Evolutionary conservation across 1,284 basidiomycete genomes (phyloP).

Genomic region (Trametes pubescens): DNA sequence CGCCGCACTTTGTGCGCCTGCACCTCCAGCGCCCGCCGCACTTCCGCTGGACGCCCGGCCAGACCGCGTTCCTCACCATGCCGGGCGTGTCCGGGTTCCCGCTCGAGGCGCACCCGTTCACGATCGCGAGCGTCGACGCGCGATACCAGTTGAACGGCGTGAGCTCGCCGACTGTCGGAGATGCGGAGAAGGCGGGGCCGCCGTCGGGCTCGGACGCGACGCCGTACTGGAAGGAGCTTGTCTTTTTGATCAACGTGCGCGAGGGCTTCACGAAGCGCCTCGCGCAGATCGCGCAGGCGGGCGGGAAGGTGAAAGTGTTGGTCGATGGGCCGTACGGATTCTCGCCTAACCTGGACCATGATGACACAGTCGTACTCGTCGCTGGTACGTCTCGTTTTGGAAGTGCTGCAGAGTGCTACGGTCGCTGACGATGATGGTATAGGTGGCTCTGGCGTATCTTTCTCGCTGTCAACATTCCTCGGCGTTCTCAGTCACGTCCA

Average conservation of each 20-base stretch:
- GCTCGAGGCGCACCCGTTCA: slow-evolving; percentile 64
- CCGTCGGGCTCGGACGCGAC: slow-evolving; percentile 15
- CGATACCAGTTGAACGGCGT: slow-evolving; percentile 24
- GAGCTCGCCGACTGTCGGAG: neutral
- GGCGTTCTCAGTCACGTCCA: slow-evolving; percentile 48
- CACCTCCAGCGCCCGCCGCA: slow-evolving; percentile 52
- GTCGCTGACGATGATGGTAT: slow-evolving; percentile 5
- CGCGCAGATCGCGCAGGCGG: slow-evolving; percentile 43
- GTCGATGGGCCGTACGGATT: slow-evolving; percentile 65
- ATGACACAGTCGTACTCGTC: slow-evolving; percentile 55
- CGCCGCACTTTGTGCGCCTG: slow-evolving; percentile 59
- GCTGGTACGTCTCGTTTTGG: slow-evolving; percentile 48
- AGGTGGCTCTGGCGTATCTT: slow-evolving; percentile 62
- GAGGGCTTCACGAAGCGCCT: slow-evolving; percentile 59
- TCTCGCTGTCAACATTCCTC: slow-evolving; percentile 56
- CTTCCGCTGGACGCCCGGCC: slow-evolving; percentile 58
- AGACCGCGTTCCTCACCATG: slow-evolving; percentile 57
- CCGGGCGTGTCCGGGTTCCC: slow-evolving; percentile 52
- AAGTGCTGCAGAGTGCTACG: no score
- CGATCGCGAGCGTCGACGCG: slow-evolving; percentile 55
- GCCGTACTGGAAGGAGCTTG: slow-evolving; percentile 49
- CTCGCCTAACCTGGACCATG: slow-evolving; percentile 53
- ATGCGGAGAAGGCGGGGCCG: slow-evolving; percentile 16
- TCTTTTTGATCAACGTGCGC: slow-evolving; percentile 60
- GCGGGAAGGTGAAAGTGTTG: slow-evolving; percentile 48